Evolutionary conservation across 2,329 filamentous ascomycete species (phyloP).

Genomic region (Gaeumannomyces sp.): DNA sequence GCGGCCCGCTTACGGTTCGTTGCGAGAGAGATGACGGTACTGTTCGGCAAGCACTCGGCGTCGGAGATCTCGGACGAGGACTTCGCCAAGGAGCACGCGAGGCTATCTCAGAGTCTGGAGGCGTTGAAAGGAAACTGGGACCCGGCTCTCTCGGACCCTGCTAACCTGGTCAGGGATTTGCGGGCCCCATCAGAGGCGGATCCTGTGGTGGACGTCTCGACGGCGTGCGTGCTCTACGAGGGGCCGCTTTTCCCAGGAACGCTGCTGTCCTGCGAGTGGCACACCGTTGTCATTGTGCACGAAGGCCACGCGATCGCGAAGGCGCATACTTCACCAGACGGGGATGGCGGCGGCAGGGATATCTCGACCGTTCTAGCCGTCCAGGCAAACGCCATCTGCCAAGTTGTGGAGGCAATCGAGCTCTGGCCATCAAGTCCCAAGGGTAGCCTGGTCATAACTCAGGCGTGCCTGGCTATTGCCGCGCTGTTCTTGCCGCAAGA

Average conservation of each 20-base stretch:
- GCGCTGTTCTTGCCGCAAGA: slow-evolving; percentile 76
- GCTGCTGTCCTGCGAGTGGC: slow-evolving; percentile 68
- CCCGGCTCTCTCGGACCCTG: slow-evolving; percentile 10
- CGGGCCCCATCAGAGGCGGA: slow-evolving; percentile 42
- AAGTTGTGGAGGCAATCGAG: slow-evolving; percentile 73
- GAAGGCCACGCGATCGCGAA: slow-evolving; percentile 62
- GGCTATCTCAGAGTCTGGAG: slow-evolving; percentile 40
- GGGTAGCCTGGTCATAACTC: slow-evolving; percentile 65
- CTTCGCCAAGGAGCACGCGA: slow-evolving; percentile 57
- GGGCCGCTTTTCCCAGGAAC: slow-evolving; percentile 69
- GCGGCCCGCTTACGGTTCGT: slow-evolving; percentile 64
- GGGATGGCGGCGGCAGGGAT: slow-evolving; percentile 17
- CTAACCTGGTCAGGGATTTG: slow-evolving; percentile 2
- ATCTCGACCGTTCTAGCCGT: slow-evolving; percentile 43
- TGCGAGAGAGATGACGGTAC: slow-evolving; percentile 70
- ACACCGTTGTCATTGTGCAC: slow-evolving; percentile 75
- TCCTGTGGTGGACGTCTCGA: slow-evolving; percentile 69
- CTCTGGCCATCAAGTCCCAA: slow-evolving; percentile 63
- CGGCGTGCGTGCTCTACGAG: slow-evolving; percentile 62
- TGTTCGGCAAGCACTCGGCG: slow-evolving; percentile 63
- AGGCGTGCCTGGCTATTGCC: slow-evolving; percentile 70
- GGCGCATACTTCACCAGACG: slow-evolving; percentile 37
- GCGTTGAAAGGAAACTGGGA: slow-evolving; percentile 43
- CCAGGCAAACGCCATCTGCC: slow-evolving; percentile 64
- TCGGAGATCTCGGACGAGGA: slow-evolving; percentile 57